These are phyloP conservation scores for Taphrina pruni DNA, from an alignment of 1,139 yeast species.

Conservation along the genomic window DNA sequence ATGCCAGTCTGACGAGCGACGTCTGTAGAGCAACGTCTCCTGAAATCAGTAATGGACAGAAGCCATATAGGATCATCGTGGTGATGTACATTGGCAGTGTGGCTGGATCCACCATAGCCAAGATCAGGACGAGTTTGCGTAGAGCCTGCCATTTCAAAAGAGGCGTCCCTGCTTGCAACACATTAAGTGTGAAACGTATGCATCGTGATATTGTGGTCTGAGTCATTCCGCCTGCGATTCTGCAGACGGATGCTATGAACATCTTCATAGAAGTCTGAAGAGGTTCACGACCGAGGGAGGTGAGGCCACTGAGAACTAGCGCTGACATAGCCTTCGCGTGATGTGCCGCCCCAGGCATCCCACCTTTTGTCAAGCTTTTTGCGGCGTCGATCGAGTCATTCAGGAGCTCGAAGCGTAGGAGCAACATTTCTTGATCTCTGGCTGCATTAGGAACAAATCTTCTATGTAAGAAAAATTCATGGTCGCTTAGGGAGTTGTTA, in stretches of 20 bases:
- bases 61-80: background rate
- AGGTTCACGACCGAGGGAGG: background rate
- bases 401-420: background rate
- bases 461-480: too few species aligned
- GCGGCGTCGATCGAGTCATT: slow-evolving; percentile 10
- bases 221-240: background rate
- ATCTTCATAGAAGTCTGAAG: background rate
- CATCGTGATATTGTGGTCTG: background rate
- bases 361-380: background rate
- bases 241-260: background rate
- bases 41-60: background rate
- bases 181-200: background rate
- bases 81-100: background rate
- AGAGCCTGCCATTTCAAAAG: slow-evolving; percentile 1
- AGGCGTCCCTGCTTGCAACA: background rate
- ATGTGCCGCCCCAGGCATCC: slow-evolving; percentile 7
- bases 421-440: background rate
- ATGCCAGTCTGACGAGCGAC: background rate
- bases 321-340: background rate
- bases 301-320: background rate
- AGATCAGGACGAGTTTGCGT: background rate
- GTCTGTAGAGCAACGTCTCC: background rate
- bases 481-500: too few species aligned
- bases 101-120: background rate
- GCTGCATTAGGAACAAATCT: background rate